These are phyloP conservation scores for Allium cepa DNA, from an alignment of 106 monocot genomes.

Conservation along the genomic window DNA sequence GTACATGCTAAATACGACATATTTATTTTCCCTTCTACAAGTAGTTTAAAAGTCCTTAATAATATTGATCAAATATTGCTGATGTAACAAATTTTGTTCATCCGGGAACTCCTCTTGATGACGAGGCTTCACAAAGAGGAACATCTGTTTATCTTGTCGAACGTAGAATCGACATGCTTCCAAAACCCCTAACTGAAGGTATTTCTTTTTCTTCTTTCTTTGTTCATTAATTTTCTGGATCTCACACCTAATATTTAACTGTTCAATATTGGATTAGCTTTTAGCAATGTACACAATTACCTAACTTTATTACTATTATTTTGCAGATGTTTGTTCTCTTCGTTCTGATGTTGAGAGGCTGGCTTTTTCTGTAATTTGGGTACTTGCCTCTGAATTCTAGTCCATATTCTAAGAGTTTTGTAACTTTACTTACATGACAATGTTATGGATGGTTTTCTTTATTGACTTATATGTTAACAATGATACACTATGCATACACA, in stretches of 20 bases:
- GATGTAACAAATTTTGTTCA: conserved; percentile 98
- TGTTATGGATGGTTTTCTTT: no score
- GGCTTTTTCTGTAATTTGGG: conserved; percentile 98
- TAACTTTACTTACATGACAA: no score
- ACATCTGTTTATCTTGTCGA: conserved; percentile 99
- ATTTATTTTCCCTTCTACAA: no score
- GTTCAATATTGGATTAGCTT: conserved; percentile 3
- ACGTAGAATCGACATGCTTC: conserved; percentile 96
- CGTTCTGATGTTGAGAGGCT: conserved; percentile 93
- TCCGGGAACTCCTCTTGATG: conserved; percentile 93
- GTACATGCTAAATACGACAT: no score
- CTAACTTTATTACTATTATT: conserved; percentile 3
- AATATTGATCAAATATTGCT: conserved; percentile 77
- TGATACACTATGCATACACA: no score
- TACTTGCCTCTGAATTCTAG: conserved; percentile 11
- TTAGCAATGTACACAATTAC: neutral
- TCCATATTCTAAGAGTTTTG: no score
- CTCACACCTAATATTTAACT: neutral
- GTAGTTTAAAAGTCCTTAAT: conserved; percentile 23
- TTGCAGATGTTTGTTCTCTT: conserved; percentile 96
- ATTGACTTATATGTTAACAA: no score
- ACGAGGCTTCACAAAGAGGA: conserved; percentile 87
- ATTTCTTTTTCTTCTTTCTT: neutral
- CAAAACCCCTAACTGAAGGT: conserved; percentile 99
- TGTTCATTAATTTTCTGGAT: neutral